Base-by-base conservation (phyloP, 2,329 filamentous ascomycete species). In the Exophiala dermatitidis region DNA sequence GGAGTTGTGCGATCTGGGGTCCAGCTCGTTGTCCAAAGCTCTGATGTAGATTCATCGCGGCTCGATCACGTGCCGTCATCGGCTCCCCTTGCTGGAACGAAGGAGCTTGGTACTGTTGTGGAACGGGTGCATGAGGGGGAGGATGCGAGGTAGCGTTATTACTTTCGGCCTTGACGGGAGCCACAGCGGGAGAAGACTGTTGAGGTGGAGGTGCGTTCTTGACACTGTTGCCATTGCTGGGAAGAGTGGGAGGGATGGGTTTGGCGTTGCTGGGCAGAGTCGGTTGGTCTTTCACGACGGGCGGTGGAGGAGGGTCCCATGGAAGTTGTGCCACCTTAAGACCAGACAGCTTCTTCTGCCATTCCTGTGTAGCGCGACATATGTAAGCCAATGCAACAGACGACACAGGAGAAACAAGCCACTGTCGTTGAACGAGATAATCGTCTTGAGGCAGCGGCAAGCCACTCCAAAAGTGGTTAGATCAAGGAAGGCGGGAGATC, bases 331-430 rank as follows among this genome's bases (percentile, higher is more conserved):
- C 93, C 57, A 97, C 85, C 61, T 86, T 83, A 61, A 94, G 83
- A 62, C 83, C 82, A 1, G 90, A 86, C 34, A 98, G 79, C 72
- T 94, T 96, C 64, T 84, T 79, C 76, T 97, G 90, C 93, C 93
- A 98, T 73, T 85, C 88, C 90, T 97, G 45, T 41, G 50, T 19
- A 29, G 38, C 12, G 31, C 4, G 37, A 34, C 6, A 5, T 26
- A 26, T 3, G 48, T 50, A 8, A 45, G 41, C 33, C 31, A 41
- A 41, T 28, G 38, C n/a, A 33, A 32, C 8, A 19, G 19, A 19
- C 19, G 19, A 19, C 19, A 19, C 19, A 19, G 19, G 34, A 40
- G 7, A 46, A 30, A 38, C 26, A 28, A 36, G 41, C 46, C 40
- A 46, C 10, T 30, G 12, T 37, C n/a, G n/a, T 32, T 36, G 33